A percentile compares a stretch with the other conserved stretches of the same genome.
These are phyloP conservation scores for Pichia sp. DNA, from an alignment of 1,139 yeast genomes.

Conservation along the genomic window DNA sequence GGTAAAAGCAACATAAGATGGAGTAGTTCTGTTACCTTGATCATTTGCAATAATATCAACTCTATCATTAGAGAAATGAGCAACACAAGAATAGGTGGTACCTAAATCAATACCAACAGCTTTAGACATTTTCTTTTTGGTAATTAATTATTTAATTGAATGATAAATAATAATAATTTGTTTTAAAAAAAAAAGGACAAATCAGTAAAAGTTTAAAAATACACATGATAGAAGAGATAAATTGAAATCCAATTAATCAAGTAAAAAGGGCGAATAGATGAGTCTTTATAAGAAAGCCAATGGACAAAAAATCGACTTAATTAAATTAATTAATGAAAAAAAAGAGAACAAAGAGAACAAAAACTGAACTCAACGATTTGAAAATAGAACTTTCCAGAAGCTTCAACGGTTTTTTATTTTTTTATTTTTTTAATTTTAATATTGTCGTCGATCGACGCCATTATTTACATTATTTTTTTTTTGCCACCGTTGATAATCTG, in stretches of 20 bases:
- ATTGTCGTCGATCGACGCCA: neutral
- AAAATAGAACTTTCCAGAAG: constrained; percentile 5
- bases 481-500: no score
- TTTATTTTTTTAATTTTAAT: no score
- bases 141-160: neutral
- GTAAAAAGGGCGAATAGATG: neutral
- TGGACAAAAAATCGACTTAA: neutral
- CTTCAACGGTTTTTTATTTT: neutral
- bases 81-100: constrained; percentile 96
- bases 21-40: constrained; percentile 98
- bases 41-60: constrained; percentile 94
- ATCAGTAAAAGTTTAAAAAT: neutral
- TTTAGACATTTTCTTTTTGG: constrained; percentile 61
- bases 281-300: no score
- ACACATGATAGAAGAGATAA: neutral
- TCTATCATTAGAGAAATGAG: constrained; percentile 71
- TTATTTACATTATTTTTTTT: no score
- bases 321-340: neutral
- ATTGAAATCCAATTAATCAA: neutral
- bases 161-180: neutral
- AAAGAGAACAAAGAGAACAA: neutral
- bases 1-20: constrained; percentile 94
- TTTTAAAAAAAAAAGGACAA: neutral
- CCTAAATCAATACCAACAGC: constrained; percentile 99
- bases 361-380: neutral